phyloP scores from a whole-genome alignment of 306 rosid genomes.

The Castanea mollissima region DNA sequence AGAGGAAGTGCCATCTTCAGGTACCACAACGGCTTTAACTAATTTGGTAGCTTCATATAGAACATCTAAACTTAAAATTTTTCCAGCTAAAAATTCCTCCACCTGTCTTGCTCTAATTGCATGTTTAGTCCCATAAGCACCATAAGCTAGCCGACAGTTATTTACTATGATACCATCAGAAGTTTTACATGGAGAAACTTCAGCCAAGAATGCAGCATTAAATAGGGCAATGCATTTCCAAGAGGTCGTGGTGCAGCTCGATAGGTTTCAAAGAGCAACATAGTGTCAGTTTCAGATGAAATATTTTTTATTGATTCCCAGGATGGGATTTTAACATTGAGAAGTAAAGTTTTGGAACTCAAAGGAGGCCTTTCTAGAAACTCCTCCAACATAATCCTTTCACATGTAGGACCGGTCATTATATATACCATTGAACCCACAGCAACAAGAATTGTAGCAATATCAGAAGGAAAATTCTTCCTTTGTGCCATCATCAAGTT shows the following conservation, averaged over 20 bases:
- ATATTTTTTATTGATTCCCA: constrained; percentile 26
- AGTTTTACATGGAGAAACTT: constrained; percentile 48
- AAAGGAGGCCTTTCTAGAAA: constrained; percentile 69
- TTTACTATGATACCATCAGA: constrained; percentile 43
- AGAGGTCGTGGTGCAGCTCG: constrained; percentile 86
- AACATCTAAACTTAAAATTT: constrained; percentile 42
- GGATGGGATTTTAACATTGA: constrained; percentile 64
- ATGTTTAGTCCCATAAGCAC: constrained; percentile 66
- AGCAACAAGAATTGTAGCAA: constrained; percentile 78
- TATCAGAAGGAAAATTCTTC: constrained; percentile 80
- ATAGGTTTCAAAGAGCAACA: constrained; percentile 65
- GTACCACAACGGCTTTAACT: constrained; percentile 43
- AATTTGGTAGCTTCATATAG: constrained; percentile 57
- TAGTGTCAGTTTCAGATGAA: constrained; percentile 33
- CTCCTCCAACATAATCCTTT: constrained; percentile 60
- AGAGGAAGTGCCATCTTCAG: constrained; percentile 51
- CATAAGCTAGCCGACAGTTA: constrained; percentile 66
- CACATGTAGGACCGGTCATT: constrained; percentile 43
- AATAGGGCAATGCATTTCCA: constrained; percentile 70
- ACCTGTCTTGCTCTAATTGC: constrained; percentile 77
- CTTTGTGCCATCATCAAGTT: constrained; percentile 91
- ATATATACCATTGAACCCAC: constrained; percentile 60
- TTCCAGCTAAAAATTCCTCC: constrained; percentile 67
- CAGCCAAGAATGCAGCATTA: constrained; percentile 79
- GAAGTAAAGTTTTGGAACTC: constrained; percentile 47